Evolutionary conservation across 2,329 filamentous ascomycete species (phyloP).

Genomic region (Neospermospora avenae): DNA sequence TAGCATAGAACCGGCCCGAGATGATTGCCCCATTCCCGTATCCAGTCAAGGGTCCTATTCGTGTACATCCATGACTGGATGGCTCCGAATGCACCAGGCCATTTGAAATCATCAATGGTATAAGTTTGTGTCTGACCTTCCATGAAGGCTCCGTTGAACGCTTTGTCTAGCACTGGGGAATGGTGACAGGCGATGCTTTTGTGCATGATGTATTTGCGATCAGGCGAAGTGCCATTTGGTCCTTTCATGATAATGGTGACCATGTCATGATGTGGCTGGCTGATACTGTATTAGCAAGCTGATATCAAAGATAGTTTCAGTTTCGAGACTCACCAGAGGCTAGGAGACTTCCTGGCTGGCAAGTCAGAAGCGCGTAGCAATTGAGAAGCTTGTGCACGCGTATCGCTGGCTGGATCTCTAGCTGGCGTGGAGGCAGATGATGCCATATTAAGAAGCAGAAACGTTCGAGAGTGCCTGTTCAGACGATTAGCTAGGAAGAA

Average conservation of each 20-base stretch:
- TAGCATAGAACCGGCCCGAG: background rate
- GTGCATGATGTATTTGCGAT: background rate
- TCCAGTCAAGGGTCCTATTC: background rate
- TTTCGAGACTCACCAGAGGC: background rate
- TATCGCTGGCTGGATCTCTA: background rate
- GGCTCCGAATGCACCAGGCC: background rate
- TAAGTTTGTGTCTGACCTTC: background rate
- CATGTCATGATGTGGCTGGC: background rate
- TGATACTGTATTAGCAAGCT: background rate
- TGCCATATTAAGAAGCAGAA: too few relatives aligned
- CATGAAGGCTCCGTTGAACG: background rate
- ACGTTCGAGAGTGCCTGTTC: too few relatives aligned
- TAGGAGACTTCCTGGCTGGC: background rate
- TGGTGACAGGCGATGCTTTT: background rate
- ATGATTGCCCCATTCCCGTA: background rate
- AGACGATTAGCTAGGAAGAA: too few relatives aligned
- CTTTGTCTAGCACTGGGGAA: background rate
- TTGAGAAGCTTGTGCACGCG: background rate
- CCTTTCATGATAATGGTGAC: background rate
- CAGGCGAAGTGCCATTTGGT: background rate
- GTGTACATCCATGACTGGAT: conserved; percentile 7
- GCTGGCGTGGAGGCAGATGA: background rate
- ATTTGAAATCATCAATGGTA: background rate
- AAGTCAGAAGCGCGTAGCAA: background rate
- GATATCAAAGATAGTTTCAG: background rate